Conservation (phyloP, 23 red algal genomes). For the Gracilariopsis chorda region DNA sequence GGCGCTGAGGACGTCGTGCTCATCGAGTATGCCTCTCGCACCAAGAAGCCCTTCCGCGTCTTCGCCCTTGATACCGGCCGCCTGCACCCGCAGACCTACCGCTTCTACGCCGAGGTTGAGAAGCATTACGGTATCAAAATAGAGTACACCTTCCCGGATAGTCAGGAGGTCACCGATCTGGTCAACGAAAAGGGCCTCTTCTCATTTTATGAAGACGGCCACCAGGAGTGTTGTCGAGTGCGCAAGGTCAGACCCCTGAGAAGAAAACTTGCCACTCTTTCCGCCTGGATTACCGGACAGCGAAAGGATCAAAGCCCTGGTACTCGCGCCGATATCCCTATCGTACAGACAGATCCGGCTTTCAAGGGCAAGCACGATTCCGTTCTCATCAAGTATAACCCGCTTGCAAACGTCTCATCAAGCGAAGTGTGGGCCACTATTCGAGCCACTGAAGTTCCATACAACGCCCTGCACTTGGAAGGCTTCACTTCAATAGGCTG, state of each 20-base stretch:
- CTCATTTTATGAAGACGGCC: constrained; percentile 96
- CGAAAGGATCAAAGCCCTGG: constrained; percentile 94
- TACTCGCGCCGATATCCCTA: constrained; percentile 82
- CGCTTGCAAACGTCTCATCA: constrained; percentile 83
- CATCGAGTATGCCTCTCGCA: constrained; percentile 90
- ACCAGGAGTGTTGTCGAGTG: constrained; percentile 94
- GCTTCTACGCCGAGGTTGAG: constrained; percentile 90
- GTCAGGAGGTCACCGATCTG: constrained; percentile 73
- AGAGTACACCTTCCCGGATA: constrained; percentile 94
- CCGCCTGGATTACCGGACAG: constrained; percentile 99
- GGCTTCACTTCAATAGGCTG: constrained; percentile 94
- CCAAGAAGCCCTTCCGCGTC: constrained; percentile 90
- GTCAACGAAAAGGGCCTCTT: constrained; percentile 98
- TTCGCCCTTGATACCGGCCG: constrained; percentile 98
- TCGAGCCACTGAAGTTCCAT: constrained; percentile 92
- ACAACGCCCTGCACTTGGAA: constrained; percentile 85
- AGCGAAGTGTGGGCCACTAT: constrained; percentile 95
- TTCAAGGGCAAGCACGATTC: constrained; percentile 75
- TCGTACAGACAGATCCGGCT: constrained; percentile 91
- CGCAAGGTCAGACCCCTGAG: constrained; percentile 93
- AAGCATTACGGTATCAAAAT: constrained; percentile 92
- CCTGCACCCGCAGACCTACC: constrained; percentile 93
- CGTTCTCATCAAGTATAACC: constrained; percentile 95
- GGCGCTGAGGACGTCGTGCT: constrained; percentile 99
- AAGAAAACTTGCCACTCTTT: constrained; percentile 83